These are phyloP conservation scores for Scenedesmus sp. DNA, from an alignment of 163 green algal genomes.

Conservation along the genomic window DNA sequence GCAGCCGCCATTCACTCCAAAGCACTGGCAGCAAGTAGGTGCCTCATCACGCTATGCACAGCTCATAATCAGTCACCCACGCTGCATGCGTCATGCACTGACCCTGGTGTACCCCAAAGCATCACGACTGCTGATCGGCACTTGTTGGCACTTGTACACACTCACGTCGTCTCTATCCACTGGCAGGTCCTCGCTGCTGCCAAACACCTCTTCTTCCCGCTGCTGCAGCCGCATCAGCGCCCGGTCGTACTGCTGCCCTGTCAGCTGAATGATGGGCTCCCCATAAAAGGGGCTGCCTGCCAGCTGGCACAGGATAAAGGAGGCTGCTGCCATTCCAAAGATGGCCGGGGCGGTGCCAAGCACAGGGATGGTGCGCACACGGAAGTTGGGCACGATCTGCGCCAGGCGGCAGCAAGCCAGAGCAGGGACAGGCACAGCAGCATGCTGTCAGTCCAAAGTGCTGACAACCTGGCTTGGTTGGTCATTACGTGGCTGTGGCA, in stretches of 20 bases:
- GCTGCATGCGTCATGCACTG: background rate
- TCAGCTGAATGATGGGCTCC: conserved; percentile 63
- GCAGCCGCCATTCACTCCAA: too few species aligned
- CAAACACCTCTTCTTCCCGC: conserved; percentile 76
- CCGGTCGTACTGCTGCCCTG: conserved; percentile 60
- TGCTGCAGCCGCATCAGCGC: conserved; percentile 79
- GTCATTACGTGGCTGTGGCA: background rate
- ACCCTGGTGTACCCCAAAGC: background rate
- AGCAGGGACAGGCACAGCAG: background rate
- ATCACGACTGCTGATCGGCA: background rate
- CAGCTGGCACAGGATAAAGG: conserved; percentile 89
- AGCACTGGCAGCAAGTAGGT: too few species aligned
- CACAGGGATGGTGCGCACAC: conserved; percentile 96
- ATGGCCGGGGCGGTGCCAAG: conserved; percentile 93
- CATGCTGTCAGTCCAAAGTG: background rate
- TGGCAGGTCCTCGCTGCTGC: conserved; percentile 40
- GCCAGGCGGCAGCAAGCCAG: background rate
- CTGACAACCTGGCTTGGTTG: background rate
- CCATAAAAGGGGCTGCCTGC: conserved; percentile 71
- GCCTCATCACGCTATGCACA: too few species aligned
- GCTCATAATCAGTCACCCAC: background rate
- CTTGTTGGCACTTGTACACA: background rate
- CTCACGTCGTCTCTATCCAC: conserved; percentile 66
- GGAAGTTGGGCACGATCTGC: conserved; percentile 96
- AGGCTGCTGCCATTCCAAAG: conserved; percentile 94